A percentile compares a stretch with the other conserved stretches of the same genome.
phyloP scores from a whole-genome alignment of 2,329 filamentous ascomycete genomes.

The Blumeria graminis region DNA sequence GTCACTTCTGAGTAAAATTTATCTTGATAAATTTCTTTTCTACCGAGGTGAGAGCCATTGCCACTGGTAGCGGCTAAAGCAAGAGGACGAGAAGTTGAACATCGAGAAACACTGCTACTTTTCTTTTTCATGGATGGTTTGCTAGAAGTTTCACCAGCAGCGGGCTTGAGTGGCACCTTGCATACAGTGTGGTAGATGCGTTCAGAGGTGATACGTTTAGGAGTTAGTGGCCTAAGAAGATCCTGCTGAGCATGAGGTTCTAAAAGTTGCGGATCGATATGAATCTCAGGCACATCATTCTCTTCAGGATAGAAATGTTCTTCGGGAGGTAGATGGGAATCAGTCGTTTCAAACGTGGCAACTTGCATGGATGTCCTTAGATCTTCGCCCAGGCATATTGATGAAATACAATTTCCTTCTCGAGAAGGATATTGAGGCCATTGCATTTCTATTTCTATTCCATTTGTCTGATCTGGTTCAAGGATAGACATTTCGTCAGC shows the following conservation, averaged over 20 bases:
- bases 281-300: conserved; percentile 16
- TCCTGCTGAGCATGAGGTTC: conserved; percentile 3
- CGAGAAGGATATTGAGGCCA: no score
- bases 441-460: no score
- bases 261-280: conserved; percentile 24
- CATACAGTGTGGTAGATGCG: conserved; percentile 45
- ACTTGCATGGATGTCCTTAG: no score
- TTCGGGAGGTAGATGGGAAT: no score
- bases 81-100: conserved; percentile 21
- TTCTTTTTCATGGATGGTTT: conserved; percentile 16
- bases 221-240: conserved; percentile 5
- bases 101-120: conserved; percentile 20
- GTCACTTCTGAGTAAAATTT: no score
- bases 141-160: conserved; percentile 24
- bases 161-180: conserved; percentile 51
- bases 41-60: no score
- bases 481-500: conserved; percentile 34
- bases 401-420: no score
- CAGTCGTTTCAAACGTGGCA: no score
- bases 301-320: conserved; percentile 17
- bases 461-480: conserved; percentile 16
- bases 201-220: conserved; percentile 11
- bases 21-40: no score
- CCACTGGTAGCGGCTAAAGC: background rate
- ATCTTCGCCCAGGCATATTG: no score